Conservation (phyloP, 495 filamentous ascomycete genomes). For the Schizothecium vesticola region DNA sequence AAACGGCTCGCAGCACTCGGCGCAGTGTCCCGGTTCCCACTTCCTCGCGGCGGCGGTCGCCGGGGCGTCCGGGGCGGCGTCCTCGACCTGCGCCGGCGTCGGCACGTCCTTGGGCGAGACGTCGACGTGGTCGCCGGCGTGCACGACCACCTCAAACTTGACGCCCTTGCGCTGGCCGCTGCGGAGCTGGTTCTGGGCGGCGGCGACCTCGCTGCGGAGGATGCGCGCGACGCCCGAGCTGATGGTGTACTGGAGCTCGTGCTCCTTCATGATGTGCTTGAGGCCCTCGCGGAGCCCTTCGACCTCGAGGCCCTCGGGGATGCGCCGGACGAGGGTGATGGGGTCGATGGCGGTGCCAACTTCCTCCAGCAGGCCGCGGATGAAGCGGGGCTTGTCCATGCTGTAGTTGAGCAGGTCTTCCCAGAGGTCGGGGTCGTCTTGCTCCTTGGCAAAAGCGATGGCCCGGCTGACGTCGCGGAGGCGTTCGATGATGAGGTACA, state of each 20-base stretch:
- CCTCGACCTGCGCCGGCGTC: constrained; percentile 10
- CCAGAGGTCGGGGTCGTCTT: constrained; percentile 87
- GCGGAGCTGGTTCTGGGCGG: constrained; percentile 71
- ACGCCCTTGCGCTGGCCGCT: constrained; percentile 75
- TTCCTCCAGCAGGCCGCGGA: constrained; percentile 85
- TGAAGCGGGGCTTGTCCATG: constrained; percentile 95
- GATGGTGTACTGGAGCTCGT: constrained; percentile 88
- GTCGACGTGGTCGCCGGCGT: constrained; percentile 36
- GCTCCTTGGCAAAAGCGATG: constrained; percentile 88
- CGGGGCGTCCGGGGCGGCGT: constrained; percentile 17
- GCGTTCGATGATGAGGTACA: constrained; percentile 85
- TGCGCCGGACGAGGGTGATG: constrained; percentile 79
- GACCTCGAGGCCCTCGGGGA: constrained; percentile 86
- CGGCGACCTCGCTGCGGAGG: constrained; percentile 77
- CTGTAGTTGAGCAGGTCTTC: constrained; percentile 88
- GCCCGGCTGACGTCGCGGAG: constrained; percentile 84
- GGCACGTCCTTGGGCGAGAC: constrained; percentile 30
- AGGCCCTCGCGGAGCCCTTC: constrained; percentile 82
- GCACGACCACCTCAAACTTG: constrained; percentile 70
- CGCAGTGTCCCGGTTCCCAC: constrained; percentile 51
- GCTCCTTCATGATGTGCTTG: constrained; percentile 80
- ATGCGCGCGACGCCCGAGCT: constrained; percentile 84
- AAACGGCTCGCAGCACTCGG: constrained; percentile 59
- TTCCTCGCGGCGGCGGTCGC: constrained; percentile 14
- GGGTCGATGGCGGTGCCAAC: constrained; percentile 90